Conservation (phyloP, 2,329 filamentous ascomycete genomes). For the Coniochaeta hoffmannii region DNA sequence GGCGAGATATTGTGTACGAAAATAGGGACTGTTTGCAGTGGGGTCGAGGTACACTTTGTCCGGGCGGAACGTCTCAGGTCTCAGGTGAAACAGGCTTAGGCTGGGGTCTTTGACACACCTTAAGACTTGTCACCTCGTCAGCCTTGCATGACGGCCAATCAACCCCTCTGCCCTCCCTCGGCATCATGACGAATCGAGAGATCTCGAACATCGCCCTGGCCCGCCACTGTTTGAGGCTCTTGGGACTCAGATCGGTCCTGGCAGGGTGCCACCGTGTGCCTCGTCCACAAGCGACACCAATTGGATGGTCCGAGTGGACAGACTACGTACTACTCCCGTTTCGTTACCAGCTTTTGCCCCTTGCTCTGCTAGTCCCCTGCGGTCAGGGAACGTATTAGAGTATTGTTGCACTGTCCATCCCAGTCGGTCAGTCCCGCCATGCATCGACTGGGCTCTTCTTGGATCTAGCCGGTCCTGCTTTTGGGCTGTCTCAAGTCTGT, state of each 20-base stretch:
- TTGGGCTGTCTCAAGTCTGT: neutral
- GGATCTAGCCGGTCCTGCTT: neutral
- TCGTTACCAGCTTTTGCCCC: neutral
- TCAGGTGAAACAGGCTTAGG: constrained; percentile 34
- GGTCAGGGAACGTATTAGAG: neutral
- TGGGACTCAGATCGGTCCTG: neutral
- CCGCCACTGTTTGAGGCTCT: constrained; percentile 22
- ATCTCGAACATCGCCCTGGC: constrained; percentile 17
- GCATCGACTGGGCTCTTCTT: neutral
- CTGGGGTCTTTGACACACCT: constrained; percentile 17
- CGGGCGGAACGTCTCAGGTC: constrained; percentile 31
- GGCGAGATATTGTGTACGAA: neutral
- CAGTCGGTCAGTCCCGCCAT: neutral
- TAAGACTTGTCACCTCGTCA: constrained; percentile 18
- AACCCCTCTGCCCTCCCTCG: constrained; percentile 8
- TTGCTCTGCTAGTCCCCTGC: neutral
- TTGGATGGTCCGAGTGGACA: neutral
- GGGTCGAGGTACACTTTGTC: neutral
- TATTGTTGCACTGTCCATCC: neutral
- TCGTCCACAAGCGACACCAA: neutral
- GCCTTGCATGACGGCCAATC: constrained; percentile 26
- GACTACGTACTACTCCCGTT: constrained; percentile 2
- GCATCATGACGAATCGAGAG: constrained; percentile 20
- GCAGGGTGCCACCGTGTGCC: neutral
- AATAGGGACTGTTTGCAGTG: neutral